Evolutionary conservation across 2,329 filamentous ascomycete genomes (phyloP), one percentile per base, ranked within the genome.

Genomic region (Thielaviopsis euricoi): DNA sequence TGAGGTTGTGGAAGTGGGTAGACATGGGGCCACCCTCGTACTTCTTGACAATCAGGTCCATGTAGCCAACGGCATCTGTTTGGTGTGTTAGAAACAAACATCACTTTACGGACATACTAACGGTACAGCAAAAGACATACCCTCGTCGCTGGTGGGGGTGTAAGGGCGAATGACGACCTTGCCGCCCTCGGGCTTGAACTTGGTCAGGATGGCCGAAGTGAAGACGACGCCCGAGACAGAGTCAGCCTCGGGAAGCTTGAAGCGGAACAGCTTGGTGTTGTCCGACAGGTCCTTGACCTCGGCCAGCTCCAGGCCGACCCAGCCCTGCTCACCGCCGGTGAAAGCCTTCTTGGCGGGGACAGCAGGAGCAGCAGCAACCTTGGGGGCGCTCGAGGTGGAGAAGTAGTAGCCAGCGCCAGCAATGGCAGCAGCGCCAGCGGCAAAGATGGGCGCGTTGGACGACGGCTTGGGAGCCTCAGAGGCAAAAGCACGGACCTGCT

Each of bases 1-100:
- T 76, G 82, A 98, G 81, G 68, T 79, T 77, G 77, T 95, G 88
- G 55, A 98, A 69, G 74, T 97, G 87, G 64, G 82, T 81, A 63
- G 87, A 94, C 93, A 98, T 97, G 62, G 87, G 85, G 43, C 93
- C 93, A 66, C 83, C 78, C 62, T 87, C 85, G 76, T 98, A 98
- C 67, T 82, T 82, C 79, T 98, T 98, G 67, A 98, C 80, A 56
- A 98, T 71, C 61, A 98, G 82, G 66, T 97, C 91, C 62, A 98
- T 69, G 73, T 83, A 87, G 64, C 93, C 93, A 67, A 80, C 78
- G 62, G 81, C 75, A 60, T 83, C 89, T 89, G 63, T 6, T 5
- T 33, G 40, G 25, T 19, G 48, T 50, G 13, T n/a, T n/a, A n/a
- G n/a, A n/a, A n/a, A n/a, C n/a, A n/a, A n/a, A n/a, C n/a, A n/a